Conservation (phyloP, 2,329 filamentous ascomycete genomes). For the Ophiocordyceps unilateralis region DNA sequence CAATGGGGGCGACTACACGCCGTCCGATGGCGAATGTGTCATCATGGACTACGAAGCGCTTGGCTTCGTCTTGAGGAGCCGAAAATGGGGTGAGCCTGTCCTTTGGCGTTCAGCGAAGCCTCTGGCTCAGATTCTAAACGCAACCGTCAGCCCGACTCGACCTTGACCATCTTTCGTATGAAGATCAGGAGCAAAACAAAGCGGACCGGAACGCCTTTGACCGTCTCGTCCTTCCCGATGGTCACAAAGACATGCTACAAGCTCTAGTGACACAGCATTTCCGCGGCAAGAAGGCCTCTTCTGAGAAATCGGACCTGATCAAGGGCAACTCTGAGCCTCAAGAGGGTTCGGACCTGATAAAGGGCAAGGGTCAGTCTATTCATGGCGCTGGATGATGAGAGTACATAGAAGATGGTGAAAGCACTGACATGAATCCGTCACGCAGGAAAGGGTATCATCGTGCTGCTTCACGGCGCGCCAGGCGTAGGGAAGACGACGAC, state of each 20-base stretch:
- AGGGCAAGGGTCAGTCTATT: background rate
- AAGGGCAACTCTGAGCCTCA: no score
- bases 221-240: background rate
- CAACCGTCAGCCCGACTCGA: background rate
- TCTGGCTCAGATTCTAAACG: background rate
- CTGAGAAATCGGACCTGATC: background rate
- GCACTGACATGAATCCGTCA: background rate
- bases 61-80: background rate
- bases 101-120: background rate
- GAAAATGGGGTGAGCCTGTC: background rate
- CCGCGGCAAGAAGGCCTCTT: background rate
- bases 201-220: background rate
- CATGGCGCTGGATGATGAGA: background rate
- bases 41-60: background rate
- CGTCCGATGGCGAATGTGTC: background rate
- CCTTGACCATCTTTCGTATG: background rate
- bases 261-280: background rate
- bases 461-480: slow-evolving; percentile 28
- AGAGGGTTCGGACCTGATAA: background rate
- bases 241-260: background rate
- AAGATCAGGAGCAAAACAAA: background rate
- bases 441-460: slow-evolving; percentile 16
- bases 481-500: slow-evolving; percentile 32
- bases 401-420: background rate
- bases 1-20: background rate